Percentiles rank a stretch among this genome's conserved stretches.
phyloP scores from a whole-genome alignment of 768 basidiomycete species.

The Mrakia blollopis region DNA sequence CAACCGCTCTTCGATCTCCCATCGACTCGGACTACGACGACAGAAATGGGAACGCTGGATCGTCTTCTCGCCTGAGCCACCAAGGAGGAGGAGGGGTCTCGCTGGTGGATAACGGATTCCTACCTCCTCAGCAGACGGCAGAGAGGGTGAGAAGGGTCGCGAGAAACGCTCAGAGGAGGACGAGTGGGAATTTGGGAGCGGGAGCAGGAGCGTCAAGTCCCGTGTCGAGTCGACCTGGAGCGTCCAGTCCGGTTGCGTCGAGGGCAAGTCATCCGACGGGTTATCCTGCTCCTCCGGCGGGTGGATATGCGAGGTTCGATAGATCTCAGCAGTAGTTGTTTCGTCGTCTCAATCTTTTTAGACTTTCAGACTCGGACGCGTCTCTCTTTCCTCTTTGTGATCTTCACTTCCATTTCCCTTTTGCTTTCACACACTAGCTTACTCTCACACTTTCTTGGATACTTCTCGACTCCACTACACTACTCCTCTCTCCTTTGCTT shows the following conservation, averaged over 20 bases:
- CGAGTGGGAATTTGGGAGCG: constrained; percentile 2
- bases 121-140: constrained; percentile 55
- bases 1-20: constrained; percentile 36
- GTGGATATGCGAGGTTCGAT: constrained; percentile 27
- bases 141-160: constrained; percentile 65
- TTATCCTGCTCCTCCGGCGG: background rate
- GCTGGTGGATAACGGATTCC: constrained; percentile 75
- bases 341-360: constrained; percentile 6
- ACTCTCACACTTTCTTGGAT: background rate
- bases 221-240: constrained; percentile 13
- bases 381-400: constrained; percentile 2
- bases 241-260: constrained; percentile 13
- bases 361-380: background rate
- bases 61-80: constrained; percentile 18
- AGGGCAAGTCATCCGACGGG: background rate
- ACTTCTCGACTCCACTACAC: too few species aligned
- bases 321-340: constrained; percentile 17
- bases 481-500: too few species aligned
- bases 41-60: background rate
- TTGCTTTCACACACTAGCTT: background rate
- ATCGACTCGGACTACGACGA: constrained; percentile 47
- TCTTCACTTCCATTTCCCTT: background rate
- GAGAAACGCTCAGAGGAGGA: constrained; percentile 48
- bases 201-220: constrained; percentile 1
- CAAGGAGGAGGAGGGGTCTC: constrained; percentile 60